A percentile compares a stretch with the other conserved stretches of the same genome.
These are phyloP conservation scores for Mycena pura DNA, from an alignment of 768 basidiomycete genomes.

Conservation along the genomic window DNA sequence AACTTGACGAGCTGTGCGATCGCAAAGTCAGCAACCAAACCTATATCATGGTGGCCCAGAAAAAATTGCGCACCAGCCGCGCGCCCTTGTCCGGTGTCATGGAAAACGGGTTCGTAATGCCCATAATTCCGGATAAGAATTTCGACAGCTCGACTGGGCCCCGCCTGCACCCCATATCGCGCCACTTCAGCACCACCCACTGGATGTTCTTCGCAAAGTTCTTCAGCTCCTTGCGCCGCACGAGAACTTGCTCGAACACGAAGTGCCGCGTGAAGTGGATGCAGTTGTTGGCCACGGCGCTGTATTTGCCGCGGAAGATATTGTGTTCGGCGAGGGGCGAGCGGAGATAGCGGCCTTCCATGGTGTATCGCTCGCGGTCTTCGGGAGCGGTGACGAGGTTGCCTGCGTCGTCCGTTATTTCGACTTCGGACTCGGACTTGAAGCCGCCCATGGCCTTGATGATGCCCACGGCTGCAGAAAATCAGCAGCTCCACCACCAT, in stretches of 20 bases:
- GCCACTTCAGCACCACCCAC: constrained; percentile 23
- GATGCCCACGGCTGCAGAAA: constrained; percentile 19
- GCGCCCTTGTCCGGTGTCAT: constrained; percentile 22
- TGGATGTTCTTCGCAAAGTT: constrained; percentile 13
- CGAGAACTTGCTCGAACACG: constrained; percentile 22
- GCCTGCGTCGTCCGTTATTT: constrained; percentile 25
- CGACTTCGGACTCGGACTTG: constrained; percentile 19
- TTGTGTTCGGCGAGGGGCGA: constrained; percentile 7
- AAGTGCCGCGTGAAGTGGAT: constrained; percentile 27
- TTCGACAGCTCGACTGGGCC: constrained; percentile 19
- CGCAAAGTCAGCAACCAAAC: too few species aligned
- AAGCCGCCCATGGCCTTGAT: constrained; percentile 26
- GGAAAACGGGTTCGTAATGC: constrained; percentile 20
- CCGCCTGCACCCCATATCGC: constrained; percentile 18
- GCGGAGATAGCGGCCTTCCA: constrained; percentile 19
- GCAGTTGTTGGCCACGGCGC: constrained; percentile 25
- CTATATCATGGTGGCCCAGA: too few species aligned
- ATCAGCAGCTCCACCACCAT: not conserved
- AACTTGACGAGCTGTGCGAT: constrained; percentile 22
- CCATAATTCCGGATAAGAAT: constrained; percentile 17
- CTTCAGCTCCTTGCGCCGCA: constrained; percentile 5
- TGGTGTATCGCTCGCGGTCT: constrained; percentile 23
- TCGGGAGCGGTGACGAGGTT: constrained; percentile 10
- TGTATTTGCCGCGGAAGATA: constrained; percentile 21
- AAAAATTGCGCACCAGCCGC: constrained; percentile 16